phyloP scores from a whole-genome alignment of 2,329 filamentous ascomycete genomes.

The Cytospora piceicola region DNA sequence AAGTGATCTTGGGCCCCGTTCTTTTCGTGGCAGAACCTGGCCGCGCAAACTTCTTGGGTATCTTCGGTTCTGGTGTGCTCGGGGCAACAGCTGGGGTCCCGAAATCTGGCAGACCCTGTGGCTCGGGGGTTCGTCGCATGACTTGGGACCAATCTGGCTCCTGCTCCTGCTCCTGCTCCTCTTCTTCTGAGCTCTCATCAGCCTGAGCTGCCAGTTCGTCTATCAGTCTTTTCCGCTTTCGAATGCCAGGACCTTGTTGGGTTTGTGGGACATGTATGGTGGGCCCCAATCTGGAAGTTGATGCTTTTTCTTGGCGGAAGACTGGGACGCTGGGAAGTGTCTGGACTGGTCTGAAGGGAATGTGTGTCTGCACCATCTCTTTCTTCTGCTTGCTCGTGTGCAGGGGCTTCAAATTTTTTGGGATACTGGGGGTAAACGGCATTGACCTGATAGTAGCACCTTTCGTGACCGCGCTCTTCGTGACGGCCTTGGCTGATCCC shows the following conservation, averaged over 20 bases:
- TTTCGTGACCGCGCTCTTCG: conserved; percentile 15
- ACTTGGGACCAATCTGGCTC: conserved; percentile 18
- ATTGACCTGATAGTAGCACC: conserved; percentile 12
- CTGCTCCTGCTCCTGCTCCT: conserved; percentile 32
- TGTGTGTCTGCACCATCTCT: conserved; percentile 27
- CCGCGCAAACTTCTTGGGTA: conserved; percentile 33
- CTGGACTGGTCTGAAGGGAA: conserved; percentile 28
- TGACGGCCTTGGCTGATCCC: conserved; percentile 15
- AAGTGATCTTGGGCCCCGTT: conserved; percentile 45
- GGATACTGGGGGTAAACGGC: conserved; percentile 18
- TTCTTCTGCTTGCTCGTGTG: conserved; percentile 23
- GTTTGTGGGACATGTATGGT: conserved; percentile 19
- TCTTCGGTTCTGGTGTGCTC: conserved; percentile 28
- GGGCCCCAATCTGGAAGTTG: conserved; percentile 20
- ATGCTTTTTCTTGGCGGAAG: conserved; percentile 27
- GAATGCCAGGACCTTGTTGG: conserved; percentile 22
- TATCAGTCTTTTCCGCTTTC: conserved; percentile 43
- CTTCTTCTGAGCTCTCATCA: conserved; percentile 40
- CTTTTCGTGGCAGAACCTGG: conserved; percentile 37
- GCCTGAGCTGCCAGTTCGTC: conserved; percentile 48
- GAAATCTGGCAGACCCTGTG: conserved; percentile 20
- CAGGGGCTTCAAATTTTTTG: conserved; percentile 26
- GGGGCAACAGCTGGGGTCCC: conserved; percentile 34
- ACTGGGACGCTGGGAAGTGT: conserved; percentile 14
- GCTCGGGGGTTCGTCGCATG: conserved; percentile 29